Percentiles rank a stretch among this genome's conserved stretches.
These are phyloP conservation scores for Aspergillus sp. DNA, from an alignment of 2,329 filamentous ascomycete species.

Conservation along the genomic window DNA sequence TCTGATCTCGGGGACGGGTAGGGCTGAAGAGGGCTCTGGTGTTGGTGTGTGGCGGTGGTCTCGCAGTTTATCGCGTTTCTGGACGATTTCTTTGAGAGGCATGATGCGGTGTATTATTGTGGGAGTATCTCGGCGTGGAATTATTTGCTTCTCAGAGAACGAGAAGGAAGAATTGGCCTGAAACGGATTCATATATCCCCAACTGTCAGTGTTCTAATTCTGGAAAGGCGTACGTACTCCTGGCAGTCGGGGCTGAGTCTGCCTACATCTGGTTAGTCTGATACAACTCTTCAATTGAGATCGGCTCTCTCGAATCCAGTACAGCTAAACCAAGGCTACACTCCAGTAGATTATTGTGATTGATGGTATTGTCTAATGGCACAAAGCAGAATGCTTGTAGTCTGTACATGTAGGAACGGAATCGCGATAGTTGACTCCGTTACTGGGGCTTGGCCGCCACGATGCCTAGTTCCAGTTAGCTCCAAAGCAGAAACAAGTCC, in stretches of 20 bases:
- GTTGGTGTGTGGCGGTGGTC: conserved; percentile 40
- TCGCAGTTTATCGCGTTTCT: conserved; percentile 51
- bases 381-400: conserved; percentile 26
- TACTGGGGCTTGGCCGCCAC: conserved; percentile 33
- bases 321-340: conserved; percentile 1
- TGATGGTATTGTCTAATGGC: conserved; percentile 29
- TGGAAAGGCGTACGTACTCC: too few relatives aligned
- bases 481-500: background rate
- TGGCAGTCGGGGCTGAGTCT: too few relatives aligned
- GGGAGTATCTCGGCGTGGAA: too few relatives aligned
- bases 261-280: too few relatives aligned
- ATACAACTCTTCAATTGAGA: too few relatives aligned
- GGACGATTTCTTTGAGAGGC: conserved; percentile 52
- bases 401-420: conserved; percentile 31
- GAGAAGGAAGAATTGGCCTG: too few relatives aligned
- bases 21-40: conserved; percentile 8
- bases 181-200: too few relatives aligned
- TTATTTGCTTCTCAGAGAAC: too few relatives aligned
- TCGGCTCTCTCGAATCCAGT: background rate
- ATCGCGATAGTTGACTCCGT: conserved; percentile 22
- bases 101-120: too few relatives aligned
- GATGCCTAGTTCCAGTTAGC: conserved; percentile 24
- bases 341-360: conserved; percentile 5
- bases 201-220: too few relatives aligned
- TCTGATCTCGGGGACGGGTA: conserved; percentile 58